Conservation (phyloP, 1,139 yeast genomes). For the Pichia sp. region DNA sequence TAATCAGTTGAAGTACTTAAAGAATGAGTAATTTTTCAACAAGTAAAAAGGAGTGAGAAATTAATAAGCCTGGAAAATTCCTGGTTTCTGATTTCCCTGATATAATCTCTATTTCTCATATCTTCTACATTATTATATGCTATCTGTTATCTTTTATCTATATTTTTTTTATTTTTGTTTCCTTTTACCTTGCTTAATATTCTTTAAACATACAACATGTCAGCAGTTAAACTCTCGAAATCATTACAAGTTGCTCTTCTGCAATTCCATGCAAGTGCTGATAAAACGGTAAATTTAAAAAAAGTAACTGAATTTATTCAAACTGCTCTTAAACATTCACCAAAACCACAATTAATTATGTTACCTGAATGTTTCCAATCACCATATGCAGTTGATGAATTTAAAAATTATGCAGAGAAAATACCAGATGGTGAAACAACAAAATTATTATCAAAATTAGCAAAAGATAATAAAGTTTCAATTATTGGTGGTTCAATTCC, state of each 20-base stretch:
- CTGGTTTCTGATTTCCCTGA: no score
- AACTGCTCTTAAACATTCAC: slow-evolving; percentile 45
- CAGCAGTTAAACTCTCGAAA: slow-evolving; percentile 21
- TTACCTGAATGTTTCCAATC: slow-evolving; percentile 93
- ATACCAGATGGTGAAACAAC: slow-evolving; percentile 71
- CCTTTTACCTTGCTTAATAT: no score
- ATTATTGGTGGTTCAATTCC: slow-evolving; percentile 92
- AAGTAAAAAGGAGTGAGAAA: no score
- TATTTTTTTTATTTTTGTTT: no score
- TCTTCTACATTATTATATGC: no score
- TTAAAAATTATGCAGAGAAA: slow-evolving; percentile 74
- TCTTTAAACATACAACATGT: slow-evolving; percentile 11
- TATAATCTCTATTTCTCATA: no score
- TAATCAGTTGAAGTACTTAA: no score
- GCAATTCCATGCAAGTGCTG: slow-evolving; percentile 69
- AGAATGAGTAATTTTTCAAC: no score
- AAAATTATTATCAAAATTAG: slow-evolving; percentile 52
- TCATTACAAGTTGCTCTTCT: slow-evolving; percentile 58
- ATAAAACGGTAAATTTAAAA: slow-evolving; percentile 51
- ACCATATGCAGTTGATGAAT: slow-evolving; percentile 84
- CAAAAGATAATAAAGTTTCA: slow-evolving; percentile 52
- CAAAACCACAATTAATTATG: slow-evolving; percentile 51
- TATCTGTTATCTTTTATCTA: no score
- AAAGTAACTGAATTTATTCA: slow-evolving; percentile 46
- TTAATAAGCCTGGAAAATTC: no score